Evolutionary conservation across 2,329 filamentous ascomycete species (phyloP).

Genomic region (Pseudocercospora ulei): DNA sequence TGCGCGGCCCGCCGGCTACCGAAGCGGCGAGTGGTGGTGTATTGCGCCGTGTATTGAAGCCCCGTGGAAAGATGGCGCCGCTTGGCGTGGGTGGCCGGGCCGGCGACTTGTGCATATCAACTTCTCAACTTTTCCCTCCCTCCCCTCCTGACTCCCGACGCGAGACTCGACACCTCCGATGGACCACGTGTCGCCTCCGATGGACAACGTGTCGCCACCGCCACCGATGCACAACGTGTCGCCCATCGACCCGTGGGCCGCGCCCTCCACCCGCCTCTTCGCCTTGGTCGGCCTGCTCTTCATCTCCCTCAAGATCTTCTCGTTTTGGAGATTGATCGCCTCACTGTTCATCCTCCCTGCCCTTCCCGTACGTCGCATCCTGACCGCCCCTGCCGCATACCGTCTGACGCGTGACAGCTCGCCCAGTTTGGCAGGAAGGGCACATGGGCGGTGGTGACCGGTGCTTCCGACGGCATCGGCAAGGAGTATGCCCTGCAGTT

Average conservation of each 20-base stretch:
- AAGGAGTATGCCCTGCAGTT: constrained; percentile 93
- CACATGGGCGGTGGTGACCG: constrained; percentile 88
- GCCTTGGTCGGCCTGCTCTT: constrained; percentile 36
- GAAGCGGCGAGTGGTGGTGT: too few species aligned
- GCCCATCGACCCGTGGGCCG: constrained; percentile 28
- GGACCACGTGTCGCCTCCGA: constrained; percentile 17
- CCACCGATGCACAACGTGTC: constrained; percentile 18
- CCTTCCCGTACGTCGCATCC: constrained; percentile 35
- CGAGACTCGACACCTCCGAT: constrained; percentile 17
- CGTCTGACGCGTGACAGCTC: constrained; percentile 50
- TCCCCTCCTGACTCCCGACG: too few species aligned
- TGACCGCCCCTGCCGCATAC: neutral
- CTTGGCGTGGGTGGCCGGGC: too few species aligned
- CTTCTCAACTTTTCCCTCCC: too few species aligned
- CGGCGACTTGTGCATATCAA: too few species aligned
- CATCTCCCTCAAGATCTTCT: constrained; percentile 37
- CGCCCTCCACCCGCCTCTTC: constrained; percentile 31
- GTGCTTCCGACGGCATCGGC: constrained; percentile 89
- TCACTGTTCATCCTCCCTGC: constrained; percentile 45
- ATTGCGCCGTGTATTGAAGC: too few species aligned
- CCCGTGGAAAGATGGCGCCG: too few species aligned
- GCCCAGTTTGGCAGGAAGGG: constrained; percentile 83
- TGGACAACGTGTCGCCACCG: constrained; percentile 16
- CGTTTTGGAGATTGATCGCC: constrained; percentile 41
- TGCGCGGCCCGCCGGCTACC: neutral